A percentile compares a stretch with the other conserved stretches of the same genome.
These are phyloP conservation scores for Penicillium robsamsonii DNA, from an alignment of 495 filamentous ascomycete genomes.

Conservation along the genomic window DNA sequence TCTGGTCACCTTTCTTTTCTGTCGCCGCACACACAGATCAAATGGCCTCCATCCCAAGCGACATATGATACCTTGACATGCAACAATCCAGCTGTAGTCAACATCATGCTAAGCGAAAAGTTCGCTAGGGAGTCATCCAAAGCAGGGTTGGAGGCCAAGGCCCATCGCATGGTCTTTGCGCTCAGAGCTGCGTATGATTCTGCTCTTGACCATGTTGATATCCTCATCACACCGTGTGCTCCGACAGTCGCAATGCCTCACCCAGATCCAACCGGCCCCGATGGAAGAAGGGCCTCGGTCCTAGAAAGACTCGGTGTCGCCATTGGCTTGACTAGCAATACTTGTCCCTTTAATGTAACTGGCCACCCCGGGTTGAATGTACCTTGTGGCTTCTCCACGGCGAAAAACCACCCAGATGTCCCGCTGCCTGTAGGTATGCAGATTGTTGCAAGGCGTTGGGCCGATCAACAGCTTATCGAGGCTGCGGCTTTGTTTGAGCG, in stretches of 20 bases:
- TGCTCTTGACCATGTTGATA: constrained; percentile 41
- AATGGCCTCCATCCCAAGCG: constrained; percentile 29
- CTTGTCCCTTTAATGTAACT: constrained; percentile 52
- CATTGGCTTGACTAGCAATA: constrained; percentile 48
- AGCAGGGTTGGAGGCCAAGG: constrained; percentile 36
- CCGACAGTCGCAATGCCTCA: constrained; percentile 40
- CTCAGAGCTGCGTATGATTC: constrained; percentile 46
- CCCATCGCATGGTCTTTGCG: constrained; percentile 40
- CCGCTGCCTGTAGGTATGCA: constrained; percentile 56
- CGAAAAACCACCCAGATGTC: constrained; percentile 31
- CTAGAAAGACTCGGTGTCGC: constrained; percentile 35
- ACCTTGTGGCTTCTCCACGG: constrained; percentile 47
- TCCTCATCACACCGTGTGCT: constrained; percentile 46
- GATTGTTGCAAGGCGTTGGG: constrained; percentile 51
- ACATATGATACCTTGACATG: constrained; percentile 34
- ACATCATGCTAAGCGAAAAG: constrained; percentile 31
- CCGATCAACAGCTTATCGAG: constrained; percentile 34
- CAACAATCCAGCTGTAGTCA: constrained; percentile 33
- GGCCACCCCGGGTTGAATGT: constrained; percentile 56
- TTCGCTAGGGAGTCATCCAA: constrained; percentile 26
- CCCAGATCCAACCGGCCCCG: constrained; percentile 16
- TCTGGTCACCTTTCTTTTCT: constrained; percentile 28
- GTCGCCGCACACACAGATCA: constrained; percentile 21
- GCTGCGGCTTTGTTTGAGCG: constrained; percentile 28
- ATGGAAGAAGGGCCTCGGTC: constrained; percentile 10